Evolutionary conservation across 176 grass and related monocot genomes (phyloP), one percentile per base, ranked within the genome.

Genomic region (Phoenix roebelenii): DNA sequence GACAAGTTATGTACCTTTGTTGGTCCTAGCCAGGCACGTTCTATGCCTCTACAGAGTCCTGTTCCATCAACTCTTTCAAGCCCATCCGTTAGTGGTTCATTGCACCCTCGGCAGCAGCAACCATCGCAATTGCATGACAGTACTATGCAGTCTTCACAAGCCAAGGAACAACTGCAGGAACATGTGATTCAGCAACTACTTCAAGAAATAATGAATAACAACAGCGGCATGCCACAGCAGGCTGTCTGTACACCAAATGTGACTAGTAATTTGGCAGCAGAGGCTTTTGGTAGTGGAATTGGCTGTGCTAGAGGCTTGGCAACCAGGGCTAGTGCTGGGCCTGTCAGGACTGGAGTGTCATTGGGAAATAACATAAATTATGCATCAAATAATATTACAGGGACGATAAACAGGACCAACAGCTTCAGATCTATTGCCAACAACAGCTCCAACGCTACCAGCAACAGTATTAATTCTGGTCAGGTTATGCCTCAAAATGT

Each of bases 131-230:
- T 44, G 35, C 35, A 44, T 44, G 12, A 12, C 2, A 14, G 35
- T 44, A 44, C 35, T 0, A 44, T 44, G 35, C 35, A 44, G 35
- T 44, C 35, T 44, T 44, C 35, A 44, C 35, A 44, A 44, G 12
- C 35, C 12, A 12, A 44, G 14, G 35, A 44, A 32, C 29, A 32
- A 32, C 1, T 32, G 35, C 35, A 44, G 35, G 35, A 44, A 44
- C 35, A 44, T 70, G 79, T 81, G 29, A 35, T 89, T 50, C 85
- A 98, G 70, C 84, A 98, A 71, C 63, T 98, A 51, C 64, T 98
- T 67, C 88, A 98, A 63, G 94, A 92, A 68, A 79, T 85, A 22
- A 85, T 82, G 76, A 92, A 85, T 65, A 80, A 87, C n/a, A 85
- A 75, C 25, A 72, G 58, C 32, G 74, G 54, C 0, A 51, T 22